Base-by-base conservation (phyloP, 2,329 filamentous ascomycete genomes). In the Colletotrichum sojae region DNA sequence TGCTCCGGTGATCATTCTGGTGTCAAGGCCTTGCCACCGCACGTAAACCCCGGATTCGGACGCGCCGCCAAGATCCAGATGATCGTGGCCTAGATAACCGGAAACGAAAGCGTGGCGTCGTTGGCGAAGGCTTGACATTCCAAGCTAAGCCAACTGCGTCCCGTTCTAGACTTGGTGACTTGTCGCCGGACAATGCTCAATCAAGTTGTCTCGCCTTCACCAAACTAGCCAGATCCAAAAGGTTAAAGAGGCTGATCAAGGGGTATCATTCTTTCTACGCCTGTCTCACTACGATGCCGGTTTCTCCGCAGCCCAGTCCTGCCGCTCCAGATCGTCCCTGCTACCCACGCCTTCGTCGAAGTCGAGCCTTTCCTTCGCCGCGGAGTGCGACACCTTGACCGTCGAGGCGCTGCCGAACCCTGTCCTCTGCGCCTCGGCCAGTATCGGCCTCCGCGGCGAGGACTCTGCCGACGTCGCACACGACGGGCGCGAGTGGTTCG, bases 291-390 rank as follows among this genome's bases (percentile, higher is more conserved):
- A 43, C 9, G 27, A 9, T 8, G 56, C 36, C 43, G 56, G 27
- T 15, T 39, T 59, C 3, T 49, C 56, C n/a, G 25, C 36, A 2
- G 31, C 31, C 85, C 87, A 71, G 92, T 92, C 71, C 61, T 6
- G 70, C 56, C 18, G 48, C 57, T 31, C 53, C 16, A 40, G 27
- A 15, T 51, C 58, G 16, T 61, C 58, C 0, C 27, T 43, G 9
- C 48, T 43, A 5, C 13, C 31, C 3, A 20, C 10, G 8, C 31
- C 31, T 36, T 36, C 31, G 5, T 36, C 31, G 31, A 36, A 2
- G 9, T 43, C 48, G 16, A 43, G 10, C 27, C 15, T 25, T 0
- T 31, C 40, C 6, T 51, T 18, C 8, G 18, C 22, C 2, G 36
- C 45, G 10, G 25, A 13, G 1, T 45, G 20, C 8, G 39, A 6